Percentiles rank a stretch among this genome's conserved stretches.
These are phyloP conservation scores for Rhododendron molle DNA, from an alignment of 148 eudicot species.

Conservation along the genomic window DNA sequence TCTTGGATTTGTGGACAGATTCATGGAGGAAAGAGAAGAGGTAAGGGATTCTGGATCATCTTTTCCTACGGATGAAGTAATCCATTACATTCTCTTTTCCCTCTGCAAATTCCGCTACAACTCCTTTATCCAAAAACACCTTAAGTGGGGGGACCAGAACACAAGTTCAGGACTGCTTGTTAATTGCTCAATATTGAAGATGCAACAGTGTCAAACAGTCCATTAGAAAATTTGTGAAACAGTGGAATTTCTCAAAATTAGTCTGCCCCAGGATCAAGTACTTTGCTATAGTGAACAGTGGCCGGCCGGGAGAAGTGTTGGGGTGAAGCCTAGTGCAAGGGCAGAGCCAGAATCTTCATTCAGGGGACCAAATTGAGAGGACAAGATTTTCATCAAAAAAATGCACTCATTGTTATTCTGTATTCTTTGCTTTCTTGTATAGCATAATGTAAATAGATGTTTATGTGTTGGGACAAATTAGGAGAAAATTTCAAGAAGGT, in stretches of 20 bases:
- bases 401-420: neutral
- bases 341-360: neutral
- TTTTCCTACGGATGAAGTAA: slow-evolving; percentile 20
- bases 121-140: neutral
- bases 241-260: neutral
- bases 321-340: neutral
- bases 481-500: neutral
- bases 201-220: neutral
- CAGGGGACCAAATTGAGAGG: neutral
- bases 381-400: neutral
- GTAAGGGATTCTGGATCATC: neutral
- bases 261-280: neutral
- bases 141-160: neutral
- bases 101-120: neutral
- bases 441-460: neutral
- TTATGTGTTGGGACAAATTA: neutral
- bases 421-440: neutral
- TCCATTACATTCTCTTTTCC: neutral
- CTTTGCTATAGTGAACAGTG: neutral
- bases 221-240: neutral
- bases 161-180: neutral
- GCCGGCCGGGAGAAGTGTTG: neutral
- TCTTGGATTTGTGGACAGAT: neutral
- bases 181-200: neutral
- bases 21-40: neutral